These are phyloP conservation scores for Fusarium liriodendri DNA, from an alignment of 2,329 filamentous ascomycete species.

Conservation along the genomic window DNA sequence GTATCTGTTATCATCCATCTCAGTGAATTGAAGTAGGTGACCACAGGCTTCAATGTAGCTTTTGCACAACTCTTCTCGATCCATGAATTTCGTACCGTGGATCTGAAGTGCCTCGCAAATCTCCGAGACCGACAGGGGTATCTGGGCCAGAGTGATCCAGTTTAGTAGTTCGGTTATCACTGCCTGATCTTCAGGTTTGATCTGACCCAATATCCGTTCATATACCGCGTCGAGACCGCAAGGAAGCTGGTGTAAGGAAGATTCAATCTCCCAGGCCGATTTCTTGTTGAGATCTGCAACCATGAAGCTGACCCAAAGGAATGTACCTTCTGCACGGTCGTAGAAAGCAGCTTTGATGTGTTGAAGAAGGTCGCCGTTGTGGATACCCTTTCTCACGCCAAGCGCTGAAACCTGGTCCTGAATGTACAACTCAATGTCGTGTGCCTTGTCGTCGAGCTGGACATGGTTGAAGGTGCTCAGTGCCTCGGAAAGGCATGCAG, in stretches of 20 bases:
- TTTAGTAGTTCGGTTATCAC: background rate
- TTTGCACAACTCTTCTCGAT: background rate
- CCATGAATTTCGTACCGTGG: background rate
- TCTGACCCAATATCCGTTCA: conserved; percentile 7
- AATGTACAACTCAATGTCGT: conserved; percentile 16
- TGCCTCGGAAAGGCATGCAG: background rate
- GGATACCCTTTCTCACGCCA: background rate
- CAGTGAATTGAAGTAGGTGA: conserved; percentile 9
- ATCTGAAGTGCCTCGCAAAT: conserved; percentile 15
- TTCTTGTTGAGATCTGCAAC: conserved; percentile 13
- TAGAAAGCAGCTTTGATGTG: conserved; percentile 10
- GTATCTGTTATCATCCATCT: background rate
- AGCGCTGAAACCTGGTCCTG: background rate
- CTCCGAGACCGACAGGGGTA: background rate
- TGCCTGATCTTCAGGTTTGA: background rate
- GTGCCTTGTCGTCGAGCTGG: background rate
- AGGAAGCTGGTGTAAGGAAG: background rate
- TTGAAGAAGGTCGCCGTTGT: background rate
- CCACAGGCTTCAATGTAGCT: conserved; percentile 12
- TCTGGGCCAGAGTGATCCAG: conserved; percentile 5
- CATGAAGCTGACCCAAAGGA: conserved; percentile 32
- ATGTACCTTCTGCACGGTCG: conserved; percentile 6
- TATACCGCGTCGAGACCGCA: conserved; percentile 15
- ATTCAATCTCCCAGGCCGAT: background rate
- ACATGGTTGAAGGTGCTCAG: background rate